phyloP scores from a whole-genome alignment of 495 filamentous ascomycete species.

The Penicillium riverlandense region DNA sequence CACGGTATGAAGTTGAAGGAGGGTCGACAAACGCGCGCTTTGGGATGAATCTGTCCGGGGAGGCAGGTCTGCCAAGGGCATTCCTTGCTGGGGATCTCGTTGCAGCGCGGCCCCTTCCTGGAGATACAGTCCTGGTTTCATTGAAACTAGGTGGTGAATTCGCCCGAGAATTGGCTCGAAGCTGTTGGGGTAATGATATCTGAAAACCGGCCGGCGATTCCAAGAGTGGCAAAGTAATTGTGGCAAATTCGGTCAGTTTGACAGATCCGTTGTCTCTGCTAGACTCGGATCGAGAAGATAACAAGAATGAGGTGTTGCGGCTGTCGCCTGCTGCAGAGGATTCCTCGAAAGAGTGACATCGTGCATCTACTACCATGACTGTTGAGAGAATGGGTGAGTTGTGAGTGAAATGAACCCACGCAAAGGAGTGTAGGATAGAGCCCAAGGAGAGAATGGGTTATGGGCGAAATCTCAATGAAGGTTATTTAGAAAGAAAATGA shows the following conservation, averaged over 20 bases:
- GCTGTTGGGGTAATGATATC: conserved; percentile 4
- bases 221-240: conserved; percentile 10
- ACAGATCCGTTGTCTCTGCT: conserved; percentile 1
- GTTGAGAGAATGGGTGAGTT: conserved; percentile 2
- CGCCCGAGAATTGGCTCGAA: not conserved
- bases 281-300: conserved; percentile 9
- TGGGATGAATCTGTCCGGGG: conserved; percentile 67
- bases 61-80: conserved; percentile 11
- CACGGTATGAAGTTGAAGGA: conserved; percentile 49
- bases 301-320: conserved; percentile 2
- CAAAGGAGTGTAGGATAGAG: conserved; percentile 16
- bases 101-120: conserved; percentile 12
- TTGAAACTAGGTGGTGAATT: conserved; percentile 1
- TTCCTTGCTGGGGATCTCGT: conserved; percentile 5
- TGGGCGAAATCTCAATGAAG: not conserved
- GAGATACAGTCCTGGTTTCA: conserved; percentile 5
- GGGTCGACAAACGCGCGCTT: conserved; percentile 36
- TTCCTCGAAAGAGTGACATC: conserved; percentile 21
- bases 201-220: conserved; percentile 8
- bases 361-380: conserved; percentile 14
- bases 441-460: not conserved
- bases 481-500: not conserved
- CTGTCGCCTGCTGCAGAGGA: conserved; percentile 6
- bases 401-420: not conserved
- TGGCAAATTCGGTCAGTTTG: conserved; percentile 15